Evolutionary conservation across 257 asterid species (phyloP), one percentile per base, ranked within the genome.

Genomic region (Agastache rugosa): DNA sequence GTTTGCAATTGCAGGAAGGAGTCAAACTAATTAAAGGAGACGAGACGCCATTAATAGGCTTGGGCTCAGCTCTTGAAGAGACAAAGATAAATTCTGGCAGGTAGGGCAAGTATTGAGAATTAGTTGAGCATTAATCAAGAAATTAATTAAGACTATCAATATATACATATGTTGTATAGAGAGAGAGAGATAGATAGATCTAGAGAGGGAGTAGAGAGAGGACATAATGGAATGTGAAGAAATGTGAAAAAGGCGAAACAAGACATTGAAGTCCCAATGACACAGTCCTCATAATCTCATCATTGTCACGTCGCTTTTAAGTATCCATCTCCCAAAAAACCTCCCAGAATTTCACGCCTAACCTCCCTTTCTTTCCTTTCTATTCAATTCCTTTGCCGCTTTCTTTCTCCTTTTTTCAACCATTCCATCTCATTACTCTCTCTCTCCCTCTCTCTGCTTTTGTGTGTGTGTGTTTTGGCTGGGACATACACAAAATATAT

Each of bases 291-390:
- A 83, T 82, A 79, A 86, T 75, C 86, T 85, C 87, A 81, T 85
- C 88, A 83, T 85, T 83, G 86, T 76, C 82, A 81, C 73, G 90
- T 83, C 87, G 84, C 90, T 83, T 62, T 83, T 39, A 72, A 50
- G 50, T 37, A 61, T 54, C 74, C 73, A 56, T n/a, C 75, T 75
- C 83, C 80, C 78, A 53, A 58, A 71, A 20, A 63, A 47, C 73
- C 79, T 72, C 74, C 79, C 85, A 77, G 65, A 78, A 82, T 82
- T 85, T 75, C 87, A 75, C 85, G 82, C 86, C 79, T 59, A 0
- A 39, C 48, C 4, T 15, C 54, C 48, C 35, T 27, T 55, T 16
- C 8, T 64, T 17, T 37, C 64, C 14, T 53, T 67, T 67, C 72
- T 44, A 34, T 76, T 78, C 67, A 58, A 71, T 71, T 75, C 31